Base-by-base conservation (phyloP, 1,284 basidiomycete species). In the Apiotrichum sp. region DNA sequence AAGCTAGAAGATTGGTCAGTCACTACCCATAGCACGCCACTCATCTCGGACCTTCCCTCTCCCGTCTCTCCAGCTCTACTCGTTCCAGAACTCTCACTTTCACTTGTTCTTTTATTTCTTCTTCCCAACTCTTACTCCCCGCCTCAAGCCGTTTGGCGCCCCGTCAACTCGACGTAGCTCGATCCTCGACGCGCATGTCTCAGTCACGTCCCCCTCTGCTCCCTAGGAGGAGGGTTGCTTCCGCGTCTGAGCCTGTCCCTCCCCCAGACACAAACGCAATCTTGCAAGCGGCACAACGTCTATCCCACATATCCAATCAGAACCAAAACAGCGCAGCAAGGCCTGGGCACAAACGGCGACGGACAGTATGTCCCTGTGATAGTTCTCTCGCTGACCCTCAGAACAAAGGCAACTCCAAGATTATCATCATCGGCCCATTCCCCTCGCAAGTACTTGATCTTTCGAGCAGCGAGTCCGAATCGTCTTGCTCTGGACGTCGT, bases 381-480 rank as follows among this genome's bases (percentile, higher is more conserved):
- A 13, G 3, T 44, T 6, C 7, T 8, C 14, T 8, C 13, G n/a
- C 14, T 10, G 6, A 13, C 22, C 35, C 7, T 2, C 22, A 41
- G 36, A 22, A 42, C 22, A 34, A 34, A 13, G 10, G 40, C 10
- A 38, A 13, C 36, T 55, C 54, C 2, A 36, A 50, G 22, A 46
- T 57, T n/a, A 44, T 53, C 36, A 47, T 57, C 33, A 36, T 57
- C 34, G 56, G 56, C 8, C 56, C 52, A 13, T 57, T 53, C 52
- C 52, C 50, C 6, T 46, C 51, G 1, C 47, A 41, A n/a, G 43
- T 57, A 22, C 47, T 53, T 43, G 52, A 57, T 43, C 33, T 57
- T 2, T 42, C 49, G 4, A 42, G 3, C 47, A 65, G 61, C 58
- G 64, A 52, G 55, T 64, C 3, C 46, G 56, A 22, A 47, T 58